Evolutionary conservation across 2,329 filamentous ascomycete genomes (phyloP), one percentile per base, ranked within the genome.

Genomic region (Colletotrichum tanaceti): DNA sequence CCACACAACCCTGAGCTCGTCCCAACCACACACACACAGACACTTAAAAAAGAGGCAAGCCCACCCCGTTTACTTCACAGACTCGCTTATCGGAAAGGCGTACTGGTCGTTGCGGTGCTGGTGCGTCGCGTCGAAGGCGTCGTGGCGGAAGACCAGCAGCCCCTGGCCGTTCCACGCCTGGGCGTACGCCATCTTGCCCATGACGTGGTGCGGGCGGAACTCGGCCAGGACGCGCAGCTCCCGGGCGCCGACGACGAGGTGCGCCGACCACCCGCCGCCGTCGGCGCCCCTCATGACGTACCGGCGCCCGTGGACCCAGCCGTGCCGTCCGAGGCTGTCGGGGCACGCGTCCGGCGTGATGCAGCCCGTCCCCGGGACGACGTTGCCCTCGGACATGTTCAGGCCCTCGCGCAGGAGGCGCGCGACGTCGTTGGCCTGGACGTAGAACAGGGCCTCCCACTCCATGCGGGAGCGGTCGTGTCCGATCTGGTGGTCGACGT

Each of bases 271-370:
- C 13, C 20, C 20, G 22, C n/a, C 41, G 13, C n/a, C 47, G 5
- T 11, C 24, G n/a, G 20, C 18, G 10, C 39, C 46, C 39, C 22
- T 4, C 20, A 65, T 28, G 18, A 41, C 35, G 28, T 61, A 61
- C 10, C 35, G 57, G 14, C 58, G 57, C 18, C 57, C 38, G 22
- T 65, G 57, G 28, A 46, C n/a, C 38, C 22, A 54, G 52, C 49
- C 49, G 4, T 16, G 38, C 54, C 18, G 14, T 20, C 3, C 2
- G 9, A 57, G 6, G 22, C 13, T 11, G 35, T 43, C 38, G 16
- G 54, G 22, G 20, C 35, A 38, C 32, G 35, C 32, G 20, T 16
- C 35, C 32, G 35, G 52, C 6, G 22, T 39, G n/a, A n/a, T 35
- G 24, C 24, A 32, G 49, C 49, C 24, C 28, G 7, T 20, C 16